phyloP scores from a whole-genome alignment of 768 basidiomycete genomes.

The Suillus weaverae region DNA sequence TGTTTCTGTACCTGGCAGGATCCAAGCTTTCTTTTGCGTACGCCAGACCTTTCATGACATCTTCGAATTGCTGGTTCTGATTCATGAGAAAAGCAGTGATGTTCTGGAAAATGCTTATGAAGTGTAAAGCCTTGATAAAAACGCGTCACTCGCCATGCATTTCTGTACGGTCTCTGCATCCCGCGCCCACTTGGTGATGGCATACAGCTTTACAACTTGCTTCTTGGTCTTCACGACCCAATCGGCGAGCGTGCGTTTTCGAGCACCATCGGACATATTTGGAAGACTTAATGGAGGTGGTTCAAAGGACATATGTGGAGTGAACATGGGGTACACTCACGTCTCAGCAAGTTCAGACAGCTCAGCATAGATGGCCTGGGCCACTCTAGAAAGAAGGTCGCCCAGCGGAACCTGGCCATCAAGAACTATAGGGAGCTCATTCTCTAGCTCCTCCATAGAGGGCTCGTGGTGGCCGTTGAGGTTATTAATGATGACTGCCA shows the following conservation, averaged over 20 bases:
- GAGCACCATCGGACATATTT: constrained; percentile 76
- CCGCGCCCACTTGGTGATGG: constrained; percentile 82
- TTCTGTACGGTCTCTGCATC: constrained; percentile 84
- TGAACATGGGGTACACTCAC: constrained; percentile 43
- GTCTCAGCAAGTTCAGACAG: constrained; percentile 83
- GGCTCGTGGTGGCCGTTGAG: constrained; percentile 40
- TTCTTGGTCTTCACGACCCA: constrained; percentile 91
- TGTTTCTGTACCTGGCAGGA: constrained; percentile 63
- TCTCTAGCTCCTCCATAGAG: constrained; percentile 59
- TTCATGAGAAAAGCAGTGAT: constrained; percentile 84
- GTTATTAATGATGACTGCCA: constrained; percentile 10
- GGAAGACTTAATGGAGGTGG: constrained; percentile 51
- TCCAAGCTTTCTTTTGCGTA: constrained; percentile 70
- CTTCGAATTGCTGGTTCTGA: constrained; percentile 83
- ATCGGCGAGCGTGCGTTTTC: constrained; percentile 81
- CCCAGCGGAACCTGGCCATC: constrained; percentile 75
- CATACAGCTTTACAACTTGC: constrained; percentile 87
- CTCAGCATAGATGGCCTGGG: constrained; percentile 81
- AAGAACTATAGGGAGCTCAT: constrained; percentile 69
- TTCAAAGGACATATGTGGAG: constrained; percentile 10
- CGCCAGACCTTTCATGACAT: constrained; percentile 59
- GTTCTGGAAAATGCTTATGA: constrained; percentile 49
- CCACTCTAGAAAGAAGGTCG: constrained; percentile 72
- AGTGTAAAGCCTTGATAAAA: not conserved
- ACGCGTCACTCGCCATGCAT: constrained; percentile 61